Evolutionary conservation across 352 stramenopile genomes (phyloP), one percentile per base, ranked within the genome.

Genomic region (Globisporangium solare): DNA sequence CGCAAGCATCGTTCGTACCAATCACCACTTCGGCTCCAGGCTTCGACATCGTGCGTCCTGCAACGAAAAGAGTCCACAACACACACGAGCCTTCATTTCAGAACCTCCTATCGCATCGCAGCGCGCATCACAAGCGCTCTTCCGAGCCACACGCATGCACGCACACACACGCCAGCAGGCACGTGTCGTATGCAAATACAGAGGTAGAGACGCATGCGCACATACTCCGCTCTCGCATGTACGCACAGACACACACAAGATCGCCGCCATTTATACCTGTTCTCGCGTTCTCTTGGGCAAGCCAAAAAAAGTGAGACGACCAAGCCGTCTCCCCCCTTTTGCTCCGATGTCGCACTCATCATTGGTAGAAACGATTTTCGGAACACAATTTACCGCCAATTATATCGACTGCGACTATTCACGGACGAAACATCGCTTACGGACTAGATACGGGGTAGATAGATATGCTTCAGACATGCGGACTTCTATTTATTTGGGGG

Each of bases 1-100:
- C 39, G 31, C 6, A n/a, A 40, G 2, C 52, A 13, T 13, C 3
- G 4, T 5, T 17, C 73, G 50, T 61, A 92, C 82, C 74, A 47
- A 90, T 80, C 52, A 94, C 82, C 50, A 92, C 78, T 73, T 94
- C 84, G 39, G 74, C 77, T 45, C 83, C 83, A 60, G 86, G 65
- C 67, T 88, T 89, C 51, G 77, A 74, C 84, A 92, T 92, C 27
- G 31, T 8, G 27, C 27, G 6, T 35, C 27, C 27, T 35, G 10
- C 20, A 41, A 35, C 15, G 10, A 54, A 54, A 13, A 54, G 14
- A 64, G 11, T 27, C 24, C 24, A 35, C 7, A 35, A 6, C 27
- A 35, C 27, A 35, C 24, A 27, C 5, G 2, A 27, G 24, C 24
- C 24, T 35, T 35, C 27, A 35, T 35, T 35, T n/a, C n/a, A 35